These are phyloP conservation scores for Apiotrichum porosum DNA, from an alignment of 1,284 basidiomycete genomes.

Conservation along the genomic window DNA sequence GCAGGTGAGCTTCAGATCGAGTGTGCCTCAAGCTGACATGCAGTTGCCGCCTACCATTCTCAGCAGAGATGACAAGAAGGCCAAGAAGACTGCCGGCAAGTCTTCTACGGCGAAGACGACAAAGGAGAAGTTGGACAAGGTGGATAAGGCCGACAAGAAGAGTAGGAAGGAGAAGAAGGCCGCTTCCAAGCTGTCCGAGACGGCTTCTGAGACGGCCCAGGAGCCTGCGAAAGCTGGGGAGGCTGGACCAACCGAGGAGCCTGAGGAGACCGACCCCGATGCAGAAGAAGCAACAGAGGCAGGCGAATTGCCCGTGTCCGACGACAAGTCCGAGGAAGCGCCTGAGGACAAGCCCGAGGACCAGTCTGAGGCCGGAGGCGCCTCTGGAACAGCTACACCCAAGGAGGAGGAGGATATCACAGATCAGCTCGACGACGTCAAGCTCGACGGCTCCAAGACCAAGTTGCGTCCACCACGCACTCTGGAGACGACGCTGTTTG, in stretches of 20 bases:
- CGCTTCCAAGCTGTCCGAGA: too few relatives aligned
- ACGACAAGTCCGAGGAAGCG: not conserved
- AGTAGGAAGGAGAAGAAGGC: slow-evolving; percentile 3
- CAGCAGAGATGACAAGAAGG: slow-evolving; percentile 49
- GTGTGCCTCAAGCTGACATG: slow-evolving; percentile 34
- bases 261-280: not conserved
- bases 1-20: slow-evolving; percentile 53
- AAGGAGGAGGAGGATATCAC: not conserved
- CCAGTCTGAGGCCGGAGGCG: not conserved
- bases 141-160: slow-evolving; percentile 6
- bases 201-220: too few relatives aligned
- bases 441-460: not conserved
- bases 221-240: not conserved
- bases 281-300: not conserved
- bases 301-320: not conserved
- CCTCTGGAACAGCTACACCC: not conserved
- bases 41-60: slow-evolving; percentile 84
- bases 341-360: not conserved
- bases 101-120: slow-evolving; percentile 10
- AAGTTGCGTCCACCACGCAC: slow-evolving; percentile 62
- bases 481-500: slow-evolving; percentile 85
- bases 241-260: not conserved
- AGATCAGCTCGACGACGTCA: not conserved
- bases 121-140: slow-evolving; percentile 21
- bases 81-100: not conserved